phyloP scores from a whole-genome alignment of 2,329 filamentous ascomycete species.

The Thermothelomyces thermophilus region DNA sequence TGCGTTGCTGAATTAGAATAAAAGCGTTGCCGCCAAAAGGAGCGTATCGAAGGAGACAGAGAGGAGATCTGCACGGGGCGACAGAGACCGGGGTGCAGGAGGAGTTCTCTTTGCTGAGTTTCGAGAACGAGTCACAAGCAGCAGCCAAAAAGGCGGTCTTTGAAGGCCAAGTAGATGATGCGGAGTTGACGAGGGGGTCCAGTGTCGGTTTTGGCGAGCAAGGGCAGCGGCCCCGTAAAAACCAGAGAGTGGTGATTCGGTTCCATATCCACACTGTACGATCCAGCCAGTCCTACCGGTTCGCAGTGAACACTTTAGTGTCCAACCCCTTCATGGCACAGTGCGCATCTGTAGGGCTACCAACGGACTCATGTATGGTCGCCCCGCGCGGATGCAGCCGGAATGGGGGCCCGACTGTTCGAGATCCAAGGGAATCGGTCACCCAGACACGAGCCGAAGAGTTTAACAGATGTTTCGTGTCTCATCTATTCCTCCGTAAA shows the following conservation, averaged over 20 bases:
- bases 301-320: neutral
- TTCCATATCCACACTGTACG: constrained; percentile 1
- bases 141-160: constrained; percentile 11
- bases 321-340: neutral
- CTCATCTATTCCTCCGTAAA: too few species aligned
- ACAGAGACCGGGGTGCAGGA: constrained; percentile 3
- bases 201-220: constrained; percentile 9
- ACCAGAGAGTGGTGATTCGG: neutral
- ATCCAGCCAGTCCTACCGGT: neutral
- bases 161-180: constrained; percentile 9
- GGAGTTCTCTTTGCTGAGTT: neutral
- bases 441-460: too few species aligned
- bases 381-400: neutral
- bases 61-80: neutral
- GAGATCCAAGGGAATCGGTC: neutral
- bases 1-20: constrained; percentile 3
- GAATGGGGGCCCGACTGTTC: neutral
- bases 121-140: constrained; percentile 9
- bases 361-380: neutral
- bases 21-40: constrained; percentile 15
- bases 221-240: too few species aligned
- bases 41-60: constrained; percentile 19
- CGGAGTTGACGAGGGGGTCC: constrained; percentile 14
- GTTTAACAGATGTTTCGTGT: too few species aligned
- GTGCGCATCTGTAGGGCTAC: constrained; percentile 5